A percentile compares a stretch with the other conserved stretches of the same genome.
Conservation (phyloP, 2,329 filamentous ascomycete species). For the Penicillium aurantiogriseum region DNA sequence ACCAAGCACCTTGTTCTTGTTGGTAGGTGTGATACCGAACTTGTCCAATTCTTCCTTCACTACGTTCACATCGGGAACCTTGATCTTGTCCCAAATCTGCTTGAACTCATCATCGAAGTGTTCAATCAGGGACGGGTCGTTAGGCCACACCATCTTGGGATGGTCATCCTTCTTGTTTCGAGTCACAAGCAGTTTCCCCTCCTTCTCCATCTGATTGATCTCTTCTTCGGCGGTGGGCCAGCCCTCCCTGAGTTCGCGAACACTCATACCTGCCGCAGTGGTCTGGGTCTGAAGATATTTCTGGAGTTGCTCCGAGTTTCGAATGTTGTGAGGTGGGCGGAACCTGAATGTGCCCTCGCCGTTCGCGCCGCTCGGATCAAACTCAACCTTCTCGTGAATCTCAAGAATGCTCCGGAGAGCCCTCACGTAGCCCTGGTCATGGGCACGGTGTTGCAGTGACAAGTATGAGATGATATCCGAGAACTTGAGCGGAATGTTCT, state of each 20-base stretch:
- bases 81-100: conserved; percentile 76
- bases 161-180: conserved; percentile 90
- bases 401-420: conserved; percentile 68
- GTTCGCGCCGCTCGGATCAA: conserved; percentile 57
- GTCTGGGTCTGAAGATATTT: conserved; percentile 76
- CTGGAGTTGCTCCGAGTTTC: conserved; percentile 72
- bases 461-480: conserved; percentile 77
- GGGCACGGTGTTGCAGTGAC: conserved; percentile 63
- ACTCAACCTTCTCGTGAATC: conserved; percentile 62
- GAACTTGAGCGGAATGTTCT: conserved; percentile 67
- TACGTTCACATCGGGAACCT: conserved; percentile 71
- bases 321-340: conserved; percentile 79
- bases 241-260: conserved; percentile 92
- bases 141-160: conserved; percentile 81
- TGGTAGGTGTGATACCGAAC: conserved; percentile 79
- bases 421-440: conserved; percentile 58
- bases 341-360: conserved; percentile 78
- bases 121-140: conserved; percentile 75
- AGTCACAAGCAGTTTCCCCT: conserved; percentile 79
- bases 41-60: conserved; percentile 73
- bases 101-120: conserved; percentile 79
- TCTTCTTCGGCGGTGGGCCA: conserved; percentile 82
- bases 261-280: conserved; percentile 74
- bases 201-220: conserved; percentile 72
- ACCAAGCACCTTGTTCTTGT: conserved; percentile 69